Base-by-base conservation (phyloP, 2,329 filamentous ascomycete genomes). In the Alternaria triticina region DNA sequence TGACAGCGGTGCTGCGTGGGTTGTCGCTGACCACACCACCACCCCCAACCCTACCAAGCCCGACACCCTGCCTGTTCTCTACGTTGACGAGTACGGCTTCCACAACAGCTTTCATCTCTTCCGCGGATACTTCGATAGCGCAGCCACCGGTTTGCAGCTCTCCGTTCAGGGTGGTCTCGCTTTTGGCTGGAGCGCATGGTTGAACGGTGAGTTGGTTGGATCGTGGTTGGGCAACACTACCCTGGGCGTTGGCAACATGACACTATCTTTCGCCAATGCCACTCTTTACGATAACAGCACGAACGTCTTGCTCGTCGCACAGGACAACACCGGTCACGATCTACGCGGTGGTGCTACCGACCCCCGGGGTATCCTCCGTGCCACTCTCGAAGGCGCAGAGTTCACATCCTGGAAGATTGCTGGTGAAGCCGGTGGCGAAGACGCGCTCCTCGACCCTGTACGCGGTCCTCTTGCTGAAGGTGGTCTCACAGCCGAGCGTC, bases 301-400 rank as follows among this genome's bases (percentile, higher is more conserved):
- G 0, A 87, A 87, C 59, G 74, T 85, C 3, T 79, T 89, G 6
- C 82, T 88, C n/a, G 77, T 89, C 4, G 79, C 89, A 23, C 85
- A 88, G 74, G 86, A 90, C 69, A 84, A 89, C 76, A 87, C 85
- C 17, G 88, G 88, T 10, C 86, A 89, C 70, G 87, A 88, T 54
- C 81, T 87, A 25, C 84, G 83, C 0, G 80, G 80, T 1, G 81
- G 79, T 1, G 85, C 85, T 6, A 78, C 83, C 5, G 81, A 84
- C 15, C 81, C 84, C 9, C 78, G 86, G 46, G 86, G 86, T 5
- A 87, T 88, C 67, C 81, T 81, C 50, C 83, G 85, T 28, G 86
- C 85, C 0, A 85, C 82, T 1, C 82, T 88, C 1, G 45, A 85
- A n/a, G 73, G 75, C 12, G 50, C 67, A 15, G 66, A 65, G 22